A percentile compares a stretch with the other conserved stretches of the same genome.
Evolutionary conservation across 768 basidiomycete species (phyloP).

Genomic region (Russula vinacea): DNA sequence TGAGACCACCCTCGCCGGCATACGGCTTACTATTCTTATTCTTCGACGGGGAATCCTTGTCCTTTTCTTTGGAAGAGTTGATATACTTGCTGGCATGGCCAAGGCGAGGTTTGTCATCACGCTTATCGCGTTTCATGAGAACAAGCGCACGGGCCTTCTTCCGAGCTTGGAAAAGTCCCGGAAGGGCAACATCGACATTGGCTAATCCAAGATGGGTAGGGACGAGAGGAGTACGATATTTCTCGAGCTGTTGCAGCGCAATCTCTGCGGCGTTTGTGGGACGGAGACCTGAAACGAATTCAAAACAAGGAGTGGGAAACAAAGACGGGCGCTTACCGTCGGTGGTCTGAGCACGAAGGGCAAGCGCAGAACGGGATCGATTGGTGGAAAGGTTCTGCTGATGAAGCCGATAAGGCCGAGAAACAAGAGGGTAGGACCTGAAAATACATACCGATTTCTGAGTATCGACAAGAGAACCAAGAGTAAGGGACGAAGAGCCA

Average conservation of each 20-base stretch:
- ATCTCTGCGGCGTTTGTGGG: constrained; percentile 57
- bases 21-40: constrained; percentile 58
- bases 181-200: constrained; percentile 34
- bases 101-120: constrained; percentile 44
- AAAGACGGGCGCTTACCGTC: constrained; percentile 21
- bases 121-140: constrained; percentile 61
- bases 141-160: constrained; percentile 43
- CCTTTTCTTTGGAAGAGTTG: constrained; percentile 31
- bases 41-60: constrained; percentile 37
- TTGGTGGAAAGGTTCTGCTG: constrained; percentile 15
- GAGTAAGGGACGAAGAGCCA: constrained; percentile 27
- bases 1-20: constrained; percentile 74
- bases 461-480: constrained; percentile 32
- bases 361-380: constrained; percentile 24
- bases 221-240: constrained; percentile 75
- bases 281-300: constrained; percentile 31
- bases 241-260: constrained; percentile 67
- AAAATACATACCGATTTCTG: constrained; percentile 28
- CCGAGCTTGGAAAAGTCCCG: constrained; percentile 60
- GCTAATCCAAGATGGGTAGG: constrained; percentile 52
- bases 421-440: not conserved
- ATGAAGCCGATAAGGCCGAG: constrained; percentile 11
- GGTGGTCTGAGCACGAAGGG: constrained; percentile 16
- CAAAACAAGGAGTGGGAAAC: constrained; percentile 26
- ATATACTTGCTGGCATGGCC: constrained; percentile 38